phyloP scores from a whole-genome alignment of 2,329 filamentous ascomycete species.

The Aspergillus fructus region DNA sequence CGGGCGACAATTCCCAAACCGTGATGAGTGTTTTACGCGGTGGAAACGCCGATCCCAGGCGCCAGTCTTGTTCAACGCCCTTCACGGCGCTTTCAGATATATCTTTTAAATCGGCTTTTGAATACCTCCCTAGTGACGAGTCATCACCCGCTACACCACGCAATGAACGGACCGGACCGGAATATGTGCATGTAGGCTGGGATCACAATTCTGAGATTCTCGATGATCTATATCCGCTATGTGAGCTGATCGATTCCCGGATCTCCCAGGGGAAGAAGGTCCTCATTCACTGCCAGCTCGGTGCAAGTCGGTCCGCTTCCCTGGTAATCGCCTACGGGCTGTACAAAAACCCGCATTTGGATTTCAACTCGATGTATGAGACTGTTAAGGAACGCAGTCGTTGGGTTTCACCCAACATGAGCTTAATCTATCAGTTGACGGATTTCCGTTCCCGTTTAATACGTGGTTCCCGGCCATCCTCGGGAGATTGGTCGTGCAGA shows the following conservation, averaged over 20 bases:
- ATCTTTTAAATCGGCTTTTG: constrained; percentile 52
- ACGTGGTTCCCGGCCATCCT: constrained; percentile 33
- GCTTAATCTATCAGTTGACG: constrained; percentile 66
- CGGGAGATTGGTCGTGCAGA: constrained; percentile 36
- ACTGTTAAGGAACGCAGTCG: constrained; percentile 63
- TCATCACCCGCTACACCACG: constrained; percentile 33
- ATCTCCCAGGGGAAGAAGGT: constrained; percentile 59
- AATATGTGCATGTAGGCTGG: constrained; percentile 66
- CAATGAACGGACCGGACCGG: constrained; percentile 46
- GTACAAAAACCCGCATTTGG: constrained; percentile 61
- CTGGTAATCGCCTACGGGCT: constrained; percentile 65
- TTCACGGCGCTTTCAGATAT: constrained; percentile 45
- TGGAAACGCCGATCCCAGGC: constrained; percentile 37
- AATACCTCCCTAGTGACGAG: constrained; percentile 35
- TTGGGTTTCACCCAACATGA: constrained; percentile 70
- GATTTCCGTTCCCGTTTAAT: constrained; percentile 55
- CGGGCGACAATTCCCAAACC: constrained; percentile 34
- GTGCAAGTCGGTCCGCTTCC: constrained; percentile 65
- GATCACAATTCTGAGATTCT: constrained; percentile 69
- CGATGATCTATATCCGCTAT: constrained; percentile 59
- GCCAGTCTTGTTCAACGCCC: constrained; percentile 40
- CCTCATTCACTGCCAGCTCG: constrained; percentile 64
- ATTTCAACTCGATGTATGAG: constrained; percentile 66
- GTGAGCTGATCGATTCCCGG: constrained; percentile 61
- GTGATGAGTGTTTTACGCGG: constrained; percentile 51